Base-by-base conservation (phyloP, 148 eudicot genomes). In the Spergularia marina region DNA sequence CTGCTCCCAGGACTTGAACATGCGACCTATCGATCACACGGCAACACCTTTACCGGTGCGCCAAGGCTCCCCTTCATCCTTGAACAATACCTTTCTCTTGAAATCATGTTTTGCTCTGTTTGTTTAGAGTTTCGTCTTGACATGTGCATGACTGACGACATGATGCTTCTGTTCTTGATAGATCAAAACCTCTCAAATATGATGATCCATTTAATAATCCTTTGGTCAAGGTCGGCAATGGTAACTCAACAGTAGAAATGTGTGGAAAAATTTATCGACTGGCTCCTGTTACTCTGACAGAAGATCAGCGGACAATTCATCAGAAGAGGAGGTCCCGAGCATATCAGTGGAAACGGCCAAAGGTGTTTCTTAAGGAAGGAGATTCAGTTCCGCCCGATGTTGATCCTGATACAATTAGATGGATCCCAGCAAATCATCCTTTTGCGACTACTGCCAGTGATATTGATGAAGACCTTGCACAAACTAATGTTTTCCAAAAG, bases 351-450 rank as follows among this genome's bases (percentile, higher is more conserved):
- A 92, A 92, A 84, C 89, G 98, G 62, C 99, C 99, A 12, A 91
- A 87, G 53, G 81, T 89, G 10, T 96, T 92, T 77, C 98, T 96
- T 25, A 92, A 83, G 88, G 99, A 96, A 87, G 99, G 99, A 53
- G 99, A 96, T 81, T 77, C 94, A 41, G 41, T 96, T 40, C 99
- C 99, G 65, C 85, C 92, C 60, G 98, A 92, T 84, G 97, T 92
- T 68, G 99, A 96, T 78, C 98, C 94, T 53, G 99, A 96, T 65
- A 88, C 96, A 59, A 81, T 96, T 68, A 88, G 99, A 77, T 96
- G 99, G 99, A 92, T 96, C 78, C 99, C 99, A 74, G 93, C 97
- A 76, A 96, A 96, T 84, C 99, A 96, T 83, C 99, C 99, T 64
- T 96, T 96, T 88, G 99, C 98, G 53, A 92, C 99, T 44, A 96